phyloP scores from a whole-genome alignment of 108 stramenopile species.

The Nitzschia sp. region DNA sequence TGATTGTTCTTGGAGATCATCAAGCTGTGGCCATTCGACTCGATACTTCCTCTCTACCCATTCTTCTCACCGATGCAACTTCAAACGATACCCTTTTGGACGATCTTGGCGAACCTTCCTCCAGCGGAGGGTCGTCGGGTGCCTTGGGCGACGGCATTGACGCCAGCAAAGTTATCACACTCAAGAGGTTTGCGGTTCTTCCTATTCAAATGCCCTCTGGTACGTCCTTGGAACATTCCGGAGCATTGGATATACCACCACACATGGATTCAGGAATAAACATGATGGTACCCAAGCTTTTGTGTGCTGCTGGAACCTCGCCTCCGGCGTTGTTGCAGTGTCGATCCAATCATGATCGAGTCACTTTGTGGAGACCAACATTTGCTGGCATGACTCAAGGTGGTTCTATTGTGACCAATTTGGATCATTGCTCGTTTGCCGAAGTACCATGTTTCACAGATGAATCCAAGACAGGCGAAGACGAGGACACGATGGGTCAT shows the following conservation, averaged over 20 bases:
- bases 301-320: constrained; percentile 5
- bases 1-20: constrained; percentile 54
- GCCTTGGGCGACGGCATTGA: background rate
- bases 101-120: background rate
- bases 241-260: background rate
- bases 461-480: background rate
- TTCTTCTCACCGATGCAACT: constrained; percentile 17
- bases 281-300: background rate
- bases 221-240: too few species aligned
- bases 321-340: constrained; percentile 10
- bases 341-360: constrained; percentile 4
- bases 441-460: background rate
- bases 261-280: background rate
- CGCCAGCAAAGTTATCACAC: background rate
- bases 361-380: background rate
- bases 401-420: background rate
- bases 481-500: background rate
- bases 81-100: background rate
- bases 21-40: constrained; percentile 37
- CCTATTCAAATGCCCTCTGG: constrained; percentile 16
- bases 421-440: constrained; percentile 3
- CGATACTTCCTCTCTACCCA: constrained; percentile 27
- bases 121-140: background rate
- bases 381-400: constrained; percentile 7
- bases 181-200: constrained; percentile 36